Conservation (phyloP, 2,329 filamentous ascomycete species). For the Colletotrichum nymphaeae region DNA sequence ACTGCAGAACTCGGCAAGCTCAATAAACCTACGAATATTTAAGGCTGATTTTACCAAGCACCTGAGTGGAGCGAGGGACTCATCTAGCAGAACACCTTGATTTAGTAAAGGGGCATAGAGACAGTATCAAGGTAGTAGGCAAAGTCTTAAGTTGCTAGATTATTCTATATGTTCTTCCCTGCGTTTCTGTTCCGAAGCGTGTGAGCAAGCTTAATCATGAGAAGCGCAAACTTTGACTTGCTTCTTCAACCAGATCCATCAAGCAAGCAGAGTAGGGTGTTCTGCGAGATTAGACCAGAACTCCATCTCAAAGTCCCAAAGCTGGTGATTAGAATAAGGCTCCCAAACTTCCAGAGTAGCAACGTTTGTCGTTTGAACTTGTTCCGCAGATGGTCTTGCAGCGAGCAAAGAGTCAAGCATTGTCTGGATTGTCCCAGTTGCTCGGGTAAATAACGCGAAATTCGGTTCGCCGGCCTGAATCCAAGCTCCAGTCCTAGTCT, state of each 20-base stretch:
- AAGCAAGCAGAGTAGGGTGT: constrained; percentile 34
- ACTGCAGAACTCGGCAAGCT: too few relatives aligned
- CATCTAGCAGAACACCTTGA: too few relatives aligned
- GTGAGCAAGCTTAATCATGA: neutral
- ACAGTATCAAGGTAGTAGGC: neutral
- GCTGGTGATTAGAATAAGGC: constrained; percentile 25
- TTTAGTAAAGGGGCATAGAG: neutral
- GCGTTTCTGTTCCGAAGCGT: neutral
- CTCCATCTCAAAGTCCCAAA: constrained; percentile 38
- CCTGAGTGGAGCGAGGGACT: too few relatives aligned
- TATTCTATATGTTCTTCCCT: neutral
- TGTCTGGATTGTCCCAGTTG: constrained; percentile 36
- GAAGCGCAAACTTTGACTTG: neutral
- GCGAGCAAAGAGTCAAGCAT: constrained; percentile 26
- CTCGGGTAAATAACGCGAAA: constrained; percentile 35
- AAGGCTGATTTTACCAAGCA: neutral
- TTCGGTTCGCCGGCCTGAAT: constrained; percentile 36
- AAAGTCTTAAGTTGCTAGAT: neutral
- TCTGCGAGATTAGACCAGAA: constrained; percentile 38
- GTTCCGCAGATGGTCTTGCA: neutral
- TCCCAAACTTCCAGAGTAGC: constrained; percentile 19
- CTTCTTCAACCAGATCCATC: neutral
- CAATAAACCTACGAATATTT: neutral
- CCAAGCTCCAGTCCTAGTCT: constrained; percentile 27
- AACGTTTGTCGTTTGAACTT: neutral